Percentiles rank a stretch among this genome's conserved stretches.
These are phyloP conservation scores for Spergularia marina DNA, from an alignment of 148 eudicot genomes.

Conservation along the genomic window DNA sequence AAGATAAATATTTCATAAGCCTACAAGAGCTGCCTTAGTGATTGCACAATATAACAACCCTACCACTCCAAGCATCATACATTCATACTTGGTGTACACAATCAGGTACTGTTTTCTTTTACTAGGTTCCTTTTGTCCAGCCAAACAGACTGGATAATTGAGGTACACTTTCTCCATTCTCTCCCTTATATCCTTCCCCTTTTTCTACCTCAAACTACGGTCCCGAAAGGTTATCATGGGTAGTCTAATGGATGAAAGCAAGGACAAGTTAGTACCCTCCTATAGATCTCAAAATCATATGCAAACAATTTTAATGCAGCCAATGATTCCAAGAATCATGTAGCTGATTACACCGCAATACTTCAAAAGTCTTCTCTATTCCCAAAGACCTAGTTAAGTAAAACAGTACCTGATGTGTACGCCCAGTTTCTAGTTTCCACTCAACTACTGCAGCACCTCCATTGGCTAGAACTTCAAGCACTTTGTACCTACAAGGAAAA, in stretches of 20 bases:
- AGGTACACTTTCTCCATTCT: no score
- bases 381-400: background rate
- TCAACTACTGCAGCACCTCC: conserved; percentile 95
- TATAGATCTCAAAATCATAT: background rate
- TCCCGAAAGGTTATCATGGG: background rate
- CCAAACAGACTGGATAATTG: background rate
- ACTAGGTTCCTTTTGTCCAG: background rate
- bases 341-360: background rate
- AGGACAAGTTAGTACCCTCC: background rate
- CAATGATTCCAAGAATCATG: background rate
- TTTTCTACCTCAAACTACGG: background rate
- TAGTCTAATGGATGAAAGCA: background rate
- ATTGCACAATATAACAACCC: no score
- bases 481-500: conserved; percentile 60
- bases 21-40: no score
- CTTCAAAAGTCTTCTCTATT: background rate
- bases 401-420: conserved; percentile 86
- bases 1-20: no score
- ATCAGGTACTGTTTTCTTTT: conserved; percentile 51
- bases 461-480: conserved; percentile 73
- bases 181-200: no score
- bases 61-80: no score
- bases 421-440: conserved; percentile 95
- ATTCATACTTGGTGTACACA: conserved; percentile 74
- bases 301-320: background rate